Evolutionary conservation across 108 stramenopile species (phyloP), one percentile per base, ranked within the genome.

Genomic region (Fragilariopsis cylindrus): DNA sequence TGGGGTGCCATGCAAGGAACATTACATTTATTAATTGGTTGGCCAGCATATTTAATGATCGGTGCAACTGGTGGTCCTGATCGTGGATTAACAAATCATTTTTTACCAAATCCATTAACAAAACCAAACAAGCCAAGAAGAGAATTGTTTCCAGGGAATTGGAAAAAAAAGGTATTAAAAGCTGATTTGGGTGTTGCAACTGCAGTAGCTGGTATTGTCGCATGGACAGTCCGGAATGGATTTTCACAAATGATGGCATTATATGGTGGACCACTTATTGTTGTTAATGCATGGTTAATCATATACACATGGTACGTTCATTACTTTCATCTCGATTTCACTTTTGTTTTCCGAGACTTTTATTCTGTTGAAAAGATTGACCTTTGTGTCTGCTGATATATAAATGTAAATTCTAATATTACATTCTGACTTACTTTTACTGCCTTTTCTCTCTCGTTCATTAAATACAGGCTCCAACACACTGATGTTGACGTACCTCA

Each of bases 401-500:
- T 30, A 30, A 43, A 21, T 13, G 46, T 46, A 11, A 2, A 67
- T 19, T 46, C 3, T 44, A 2, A 43, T 13, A 47, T 65, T 18
- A 7, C 18, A 62, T 43, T 0, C 16, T 65, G 16, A 52, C 44
- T 43, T 52, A 54, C 16, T 60, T 57, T 40, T 71, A 72, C 15
- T 46, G 44, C 9, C 4, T 46, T 9, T 4, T 16, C 8, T 60
- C 16, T 60, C 16, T 40, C 13, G 8, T 30, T 52, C 13, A 13
- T 52, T 13, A 13, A 52, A 52, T 42, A 50, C 57, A 88, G 87
- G 87, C 89, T 99, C 56, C 98, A 99, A 92, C 98, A 99, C 83
- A 99, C 97, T 4, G 96, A 98, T 76, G 87, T 90, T 4, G 96
- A 96, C 81, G 95, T 99, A 43, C 98, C 98, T 68, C 98, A 99